A percentile compares a stretch with the other conserved stretches of the same genome.
Conservation (phyloP, 345 rosid genomes). For the Chamaenerion angustifolium region DNA sequence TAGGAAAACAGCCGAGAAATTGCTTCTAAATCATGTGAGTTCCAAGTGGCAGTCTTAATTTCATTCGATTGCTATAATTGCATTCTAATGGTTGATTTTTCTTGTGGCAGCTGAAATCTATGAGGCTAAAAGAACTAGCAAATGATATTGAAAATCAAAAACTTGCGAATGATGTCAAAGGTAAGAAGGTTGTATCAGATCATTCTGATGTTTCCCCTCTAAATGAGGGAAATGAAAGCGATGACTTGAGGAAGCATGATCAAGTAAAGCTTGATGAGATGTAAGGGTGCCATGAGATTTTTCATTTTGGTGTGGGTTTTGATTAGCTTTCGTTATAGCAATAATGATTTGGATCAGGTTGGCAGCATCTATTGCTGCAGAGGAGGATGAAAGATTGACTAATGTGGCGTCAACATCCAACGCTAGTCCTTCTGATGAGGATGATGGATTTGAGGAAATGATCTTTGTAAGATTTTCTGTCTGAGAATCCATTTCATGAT, state of each 20-base stretch:
- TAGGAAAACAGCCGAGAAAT: conserved; percentile 85
- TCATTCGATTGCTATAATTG: neutral
- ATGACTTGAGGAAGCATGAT: conserved; percentile 12
- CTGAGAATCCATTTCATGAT: neutral
- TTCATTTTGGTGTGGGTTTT: conserved; percentile 1
- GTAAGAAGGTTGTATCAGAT: conserved; percentile 17
- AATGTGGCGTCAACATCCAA: conserved; percentile 26
- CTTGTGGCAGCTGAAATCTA: conserved; percentile 41
- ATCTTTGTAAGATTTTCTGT: conserved; percentile 10
- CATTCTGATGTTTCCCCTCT: conserved; percentile 4
- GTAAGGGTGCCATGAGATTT: conserved; percentile 26
- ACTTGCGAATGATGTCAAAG: conserved; percentile 26
- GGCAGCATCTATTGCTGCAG: conserved; percentile 59
- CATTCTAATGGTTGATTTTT: neutral
- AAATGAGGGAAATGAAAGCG: conserved; percentile 12
- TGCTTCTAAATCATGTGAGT: conserved; percentile 69
- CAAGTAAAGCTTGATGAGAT: conserved; percentile 55
- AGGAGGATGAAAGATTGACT: conserved; percentile 23
- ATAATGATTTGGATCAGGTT: conserved; percentile 29
- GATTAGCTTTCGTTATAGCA: conserved; percentile 6
- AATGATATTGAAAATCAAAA: conserved; percentile 59
- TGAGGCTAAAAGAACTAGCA: conserved; percentile 70
- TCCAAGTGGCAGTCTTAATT: neutral
- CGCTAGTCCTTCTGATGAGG: conserved; percentile 27
- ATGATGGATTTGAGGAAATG: conserved; percentile 23